Evolutionary conservation across 1,139 yeast species (phyloP), one percentile per base, ranked within the genome.

Genomic region (Komagataea norvegica): DNA sequence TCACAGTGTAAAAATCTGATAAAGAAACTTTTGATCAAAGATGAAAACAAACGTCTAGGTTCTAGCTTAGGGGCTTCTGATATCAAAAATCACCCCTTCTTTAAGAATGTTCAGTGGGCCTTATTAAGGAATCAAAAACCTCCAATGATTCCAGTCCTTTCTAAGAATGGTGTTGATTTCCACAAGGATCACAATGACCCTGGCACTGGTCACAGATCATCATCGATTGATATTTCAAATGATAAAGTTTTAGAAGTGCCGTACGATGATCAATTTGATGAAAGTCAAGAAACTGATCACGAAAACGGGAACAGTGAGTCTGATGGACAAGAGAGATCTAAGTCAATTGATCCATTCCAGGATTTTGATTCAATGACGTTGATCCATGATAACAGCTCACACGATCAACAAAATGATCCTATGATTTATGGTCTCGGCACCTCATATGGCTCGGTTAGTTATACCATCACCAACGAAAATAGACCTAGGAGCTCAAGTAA

Each of bases 31-130:
- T 66, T 91, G 41, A 82, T 82, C 41, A 91, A 93, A 58, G 96
- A 89, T 57, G 98, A 91, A 61, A 69, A 72, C 34, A 87, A 86
- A 56, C 69, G 98, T 43, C 61, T 91, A 33, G 98, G 98, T 1
- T 85, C 95, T 11, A 79, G 82, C 45, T 78, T 89, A 29, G 98
- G 98, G 17, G 98, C 98, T 0, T 81, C 95, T 1, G 98, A 91
- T 54, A 77, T 91, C 39, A 91, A 91, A 56, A 78, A 76, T 42
- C 98, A 93, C 59, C 79, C 84, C 0, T 93, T 88, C 53, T 91
- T 91, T 68, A 89, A 88, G 56, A 82, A 70, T 52, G 80, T 88
- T 1, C 95, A 88, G 56, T 91, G 98, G 98, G 97, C 98, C 0
- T 66, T 91, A 45, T 67, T 91, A 44, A 72, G 98, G 49, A 86